A percentile compares a stretch with the other conserved stretches of the same genome.
These are phyloP conservation scores for Saturnispora galanensis DNA, from an alignment of 805 yeast genomes.

Conservation along the genomic window DNA sequence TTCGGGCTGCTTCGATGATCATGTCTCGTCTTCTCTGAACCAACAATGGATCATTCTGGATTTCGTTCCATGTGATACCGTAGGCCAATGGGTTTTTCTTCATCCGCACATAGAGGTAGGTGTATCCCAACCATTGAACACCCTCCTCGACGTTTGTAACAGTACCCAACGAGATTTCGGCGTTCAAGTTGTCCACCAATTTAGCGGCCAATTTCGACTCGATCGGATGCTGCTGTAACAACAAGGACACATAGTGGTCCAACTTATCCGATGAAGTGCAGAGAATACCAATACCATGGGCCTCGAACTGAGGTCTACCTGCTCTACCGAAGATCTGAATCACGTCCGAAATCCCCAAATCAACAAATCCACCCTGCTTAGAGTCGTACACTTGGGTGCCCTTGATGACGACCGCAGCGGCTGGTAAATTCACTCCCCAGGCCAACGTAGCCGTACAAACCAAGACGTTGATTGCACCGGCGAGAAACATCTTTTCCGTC, in stretches of 20 bases:
- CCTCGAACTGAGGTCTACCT: conserved; percentile 95
- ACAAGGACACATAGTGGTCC: conserved; percentile 79
- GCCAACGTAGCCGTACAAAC: conserved; percentile 97
- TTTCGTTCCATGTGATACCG: conserved; percentile 81
- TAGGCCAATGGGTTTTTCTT: conserved; percentile 86
- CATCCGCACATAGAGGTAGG: conserved; percentile 91
- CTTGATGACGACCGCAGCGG: conserved; percentile 91
- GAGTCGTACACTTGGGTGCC: conserved; percentile 96
- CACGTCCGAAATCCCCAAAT: conserved; percentile 91
- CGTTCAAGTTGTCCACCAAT: conserved; percentile 86
- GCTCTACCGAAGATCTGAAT: conserved; percentile 98
- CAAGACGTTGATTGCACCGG: conserved; percentile 79
- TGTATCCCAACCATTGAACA: conserved; percentile 95
- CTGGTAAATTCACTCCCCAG: conserved; percentile 99
- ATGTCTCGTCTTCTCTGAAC: conserved; percentile 64
- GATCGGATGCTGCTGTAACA: conserved; percentile 93
- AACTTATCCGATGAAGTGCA: conserved; percentile 75
- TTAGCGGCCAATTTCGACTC: conserved; percentile 75
- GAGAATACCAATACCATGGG: conserved; percentile 83
- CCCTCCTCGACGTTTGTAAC: conserved; percentile 94
- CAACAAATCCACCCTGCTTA: conserved; percentile 88
- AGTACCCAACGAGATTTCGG: conserved; percentile 91
- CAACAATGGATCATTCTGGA: conserved; percentile 73
- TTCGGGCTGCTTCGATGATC: conserved; percentile 70
- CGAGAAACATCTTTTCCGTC: conserved; percentile 76